Evolutionary conservation across 371 early-diverging fungal species (phyloP).

Genomic region (Nosema muscidifuracis): DNA sequence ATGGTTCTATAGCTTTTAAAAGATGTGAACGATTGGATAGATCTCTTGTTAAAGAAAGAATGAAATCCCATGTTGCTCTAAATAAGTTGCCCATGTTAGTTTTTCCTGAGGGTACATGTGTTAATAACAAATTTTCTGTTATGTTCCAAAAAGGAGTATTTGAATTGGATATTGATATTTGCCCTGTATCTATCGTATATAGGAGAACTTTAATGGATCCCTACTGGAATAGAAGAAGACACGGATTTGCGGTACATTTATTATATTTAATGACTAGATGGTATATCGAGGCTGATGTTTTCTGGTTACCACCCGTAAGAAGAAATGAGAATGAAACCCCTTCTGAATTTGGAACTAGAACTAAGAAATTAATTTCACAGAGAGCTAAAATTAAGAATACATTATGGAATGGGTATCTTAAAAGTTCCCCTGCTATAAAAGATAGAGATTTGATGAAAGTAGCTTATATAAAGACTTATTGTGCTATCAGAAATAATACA

Average conservation of each 20-base stretch:
- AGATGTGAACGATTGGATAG: conserved; percentile 69
- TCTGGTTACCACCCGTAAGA: conserved; percentile 54
- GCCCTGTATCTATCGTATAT: conserved; percentile 67
- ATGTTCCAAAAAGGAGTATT: conserved; percentile 79
- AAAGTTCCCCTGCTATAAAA: conserved; percentile 62
- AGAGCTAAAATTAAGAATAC: conserved; percentile 65
- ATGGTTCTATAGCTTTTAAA: conserved; percentile 70
- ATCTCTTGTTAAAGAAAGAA: conserved; percentile 63
- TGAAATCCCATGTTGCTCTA: conserved; percentile 62
- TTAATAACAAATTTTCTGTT: conserved; percentile 73
- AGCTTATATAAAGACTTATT: conserved; percentile 40
- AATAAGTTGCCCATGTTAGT: conserved; percentile 66
- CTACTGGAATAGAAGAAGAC: conserved; percentile 68
- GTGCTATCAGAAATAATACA: neutral
- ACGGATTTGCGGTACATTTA: conserved; percentile 66
- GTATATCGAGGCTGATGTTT: conserved; percentile 63
- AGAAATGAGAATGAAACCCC: conserved; percentile 61
- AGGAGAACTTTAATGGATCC: conserved; percentile 66
- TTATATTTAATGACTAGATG: conserved; percentile 70
- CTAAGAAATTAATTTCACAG: conserved; percentile 65
- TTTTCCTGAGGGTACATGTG: conserved; percentile 80
- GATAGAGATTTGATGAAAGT: conserved; percentile 57
- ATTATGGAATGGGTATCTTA: conserved; percentile 68
- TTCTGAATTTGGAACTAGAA: conserved; percentile 65
- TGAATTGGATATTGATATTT: conserved; percentile 69